Evolutionary conservation across 768 basidiomycete genomes (phyloP), one percentile per base, ranked within the genome.

Genomic region (Pleurotus djamor): DNA sequence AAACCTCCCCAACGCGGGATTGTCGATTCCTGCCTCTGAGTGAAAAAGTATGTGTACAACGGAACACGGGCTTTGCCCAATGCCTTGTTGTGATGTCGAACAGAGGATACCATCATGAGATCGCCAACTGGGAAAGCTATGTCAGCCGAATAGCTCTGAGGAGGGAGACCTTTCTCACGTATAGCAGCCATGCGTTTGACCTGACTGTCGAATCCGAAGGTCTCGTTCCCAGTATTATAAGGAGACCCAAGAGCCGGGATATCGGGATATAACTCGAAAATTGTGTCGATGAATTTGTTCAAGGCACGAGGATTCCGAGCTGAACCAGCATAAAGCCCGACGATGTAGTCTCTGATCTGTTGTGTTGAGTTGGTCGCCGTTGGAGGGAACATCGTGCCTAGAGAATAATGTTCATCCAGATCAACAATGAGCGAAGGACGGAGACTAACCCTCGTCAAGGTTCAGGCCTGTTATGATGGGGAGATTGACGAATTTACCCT

Each of bases 391-490:
- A 64, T 7, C 6, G 79, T 78, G 1, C 73, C 78, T 79, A 32
- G 2, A 12, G 10, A 6, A 33, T 32, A 5, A 4, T 5, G 4
- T 34, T 4, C 35, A n/a, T 16, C 28, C 13, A 2, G 5, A 6
- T 14, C 12, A 13, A n/a, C n/a, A 54, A 54, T n/a, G 34, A 52
- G 28, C 12, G 36, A 45, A 12, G n/a, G 32, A 12, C 38, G 16
- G 38, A 44, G n/a, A 51, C 64, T 13, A 35, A 80, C 81, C 79
- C 72, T 82, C 80, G 63, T 83, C 79, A 6, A 76, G 66, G 60
- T 69, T 72, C 4, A 76, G 74, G 14, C 80, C 80, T 50, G 76
- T 66, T 33, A 82, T 80, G 60, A 80, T 77, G 0, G 81, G 80
- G 3, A 82, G 59, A 16, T 65, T 64, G 4, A 67, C 61, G 41